Evolutionary conservation across 2,329 filamentous ascomycete genomes (phyloP).

Genomic region (Fusarium brevicatenulatum): DNA sequence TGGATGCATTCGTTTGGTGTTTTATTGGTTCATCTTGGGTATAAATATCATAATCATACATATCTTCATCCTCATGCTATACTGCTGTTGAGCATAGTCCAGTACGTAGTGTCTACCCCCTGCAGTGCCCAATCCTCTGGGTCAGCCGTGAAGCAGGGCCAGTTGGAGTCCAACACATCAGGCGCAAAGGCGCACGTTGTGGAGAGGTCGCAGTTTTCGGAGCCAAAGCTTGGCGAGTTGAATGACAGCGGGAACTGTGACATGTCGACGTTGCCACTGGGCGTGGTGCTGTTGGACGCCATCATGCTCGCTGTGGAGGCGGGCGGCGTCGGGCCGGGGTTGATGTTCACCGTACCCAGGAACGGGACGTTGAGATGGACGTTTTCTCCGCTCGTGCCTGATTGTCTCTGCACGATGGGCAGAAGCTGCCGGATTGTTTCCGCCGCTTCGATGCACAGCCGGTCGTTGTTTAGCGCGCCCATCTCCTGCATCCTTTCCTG

Average conservation of each 20-base stretch:
- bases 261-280: conserved; percentile 11
- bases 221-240: conserved; percentile 17
- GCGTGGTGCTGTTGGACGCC: conserved; percentile 24
- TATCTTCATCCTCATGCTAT: conserved; percentile 21
- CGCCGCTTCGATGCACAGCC: conserved; percentile 54
- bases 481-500: conserved; percentile 53
- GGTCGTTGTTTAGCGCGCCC: conserved; percentile 52
- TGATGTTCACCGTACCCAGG: conserved; percentile 59
- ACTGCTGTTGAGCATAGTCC: conserved; percentile 47
- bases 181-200: conserved; percentile 12
- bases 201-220: conserved; percentile 5
- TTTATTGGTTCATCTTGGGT: conserved; percentile 24
- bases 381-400: conserved; percentile 16
- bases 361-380: conserved; percentile 58
- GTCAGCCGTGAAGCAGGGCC: conserved; percentile 46
- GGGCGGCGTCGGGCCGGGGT: conserved; percentile 31
- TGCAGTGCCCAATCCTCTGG: conserved; percentile 55
- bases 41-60: conserved; percentile 34
- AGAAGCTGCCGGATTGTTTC: conserved; percentile 56
- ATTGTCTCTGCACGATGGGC: conserved; percentile 51
- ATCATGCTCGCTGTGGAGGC: conserved; percentile 19
- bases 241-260: conserved; percentile 15
- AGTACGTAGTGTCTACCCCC: conserved; percentile 52
- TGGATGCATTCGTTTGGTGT: conserved; percentile 28
- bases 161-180: conserved; percentile 30